These are phyloP conservation scores for Pseudozyma thailandica DNA, from an alignment of 1,284 basidiomycete species.

Conservation along the genomic window DNA sequence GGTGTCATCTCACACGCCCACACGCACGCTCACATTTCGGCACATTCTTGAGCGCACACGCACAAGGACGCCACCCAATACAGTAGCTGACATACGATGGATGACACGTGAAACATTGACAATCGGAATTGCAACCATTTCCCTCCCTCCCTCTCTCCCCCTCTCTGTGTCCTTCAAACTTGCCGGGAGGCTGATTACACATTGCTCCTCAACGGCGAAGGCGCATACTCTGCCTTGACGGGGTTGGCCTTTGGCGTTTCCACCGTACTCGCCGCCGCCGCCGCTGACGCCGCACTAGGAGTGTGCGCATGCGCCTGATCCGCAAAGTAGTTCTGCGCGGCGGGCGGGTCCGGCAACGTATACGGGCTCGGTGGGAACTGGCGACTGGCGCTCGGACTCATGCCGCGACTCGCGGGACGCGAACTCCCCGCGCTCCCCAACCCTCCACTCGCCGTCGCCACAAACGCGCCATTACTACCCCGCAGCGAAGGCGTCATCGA, in stretches of 20 bases:
- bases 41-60: too few relatives aligned
- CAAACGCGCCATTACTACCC: not conserved
- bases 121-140: too few relatives aligned
- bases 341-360: conserved; percentile 57
- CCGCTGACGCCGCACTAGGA: not conserved
- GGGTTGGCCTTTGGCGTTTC: conserved; percentile 33
- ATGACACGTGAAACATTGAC: too few relatives aligned
- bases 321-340: conserved; percentile 53
- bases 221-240: conserved; percentile 12
- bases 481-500: not conserved
- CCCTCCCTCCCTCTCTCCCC: too few relatives aligned
- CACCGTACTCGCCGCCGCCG: not conserved
- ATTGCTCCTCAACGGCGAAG: conserved; percentile 36
- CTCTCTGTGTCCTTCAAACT: too few relatives aligned
- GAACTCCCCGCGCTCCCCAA: conserved; percentile 7
- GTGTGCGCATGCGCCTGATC: conserved; percentile 6
- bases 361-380: conserved; percentile 48
- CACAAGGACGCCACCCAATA: too few relatives aligned
- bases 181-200: too few relatives aligned
- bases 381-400: conserved; percentile 11
- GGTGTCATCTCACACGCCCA: too few relatives aligned
- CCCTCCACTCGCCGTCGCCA: not conserved
- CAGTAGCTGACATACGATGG: too few relatives aligned
- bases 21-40: too few relatives aligned
- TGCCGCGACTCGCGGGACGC: too few relatives aligned